Evolutionary conservation across 345 rosid species (phyloP), one percentile per base, ranked within the genome.

Genomic region (Citrus glauca): DNA sequence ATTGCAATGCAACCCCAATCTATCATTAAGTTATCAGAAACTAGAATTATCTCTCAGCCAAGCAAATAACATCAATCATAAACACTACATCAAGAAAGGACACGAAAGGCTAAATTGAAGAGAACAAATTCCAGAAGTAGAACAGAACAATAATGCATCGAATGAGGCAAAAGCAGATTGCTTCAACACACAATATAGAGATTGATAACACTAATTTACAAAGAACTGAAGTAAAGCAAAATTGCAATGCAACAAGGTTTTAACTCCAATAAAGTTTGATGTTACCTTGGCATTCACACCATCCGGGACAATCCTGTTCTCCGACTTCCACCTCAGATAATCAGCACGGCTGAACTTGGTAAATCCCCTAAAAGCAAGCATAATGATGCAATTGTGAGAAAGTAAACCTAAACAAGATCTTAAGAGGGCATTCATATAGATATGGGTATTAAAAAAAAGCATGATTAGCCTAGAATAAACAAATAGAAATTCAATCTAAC

Each of bases 211-310:
- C 25, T 30, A 6, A 20, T 30, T 37, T 28, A 9, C 0, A 70
- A 19, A 28, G 73, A 50, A 70, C 9, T 28, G 4, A 40, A 69
- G 57, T 4, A 6, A n/a, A 69, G 13, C 35, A 42, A 20, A 45
- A 42, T n/a, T 40, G 0, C 24, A 53, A 10, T 61, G 6, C 4
- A 60, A 16, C 2, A 25, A 38, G 4, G 13, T 38, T 73, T 40
- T 14, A 9, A 40, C 32, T 61, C 66, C 5, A 38, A 73, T 22
- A 27, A 3, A 48, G 5, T 25, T 69, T 48, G 27, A 30, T 74
- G 40, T 71, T 77, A 88, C 91, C 91, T 88, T 88, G 0, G 91
- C 91, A 71, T 88, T 88, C 48, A 88, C 91, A 68, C 91, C 91
- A 80, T 88, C 91, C 1, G 91, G 66, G 25, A 81, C 2, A 79